phyloP scores from a whole-genome alignment of 257 asterid species.

The Penstemon eatonii region DNA sequence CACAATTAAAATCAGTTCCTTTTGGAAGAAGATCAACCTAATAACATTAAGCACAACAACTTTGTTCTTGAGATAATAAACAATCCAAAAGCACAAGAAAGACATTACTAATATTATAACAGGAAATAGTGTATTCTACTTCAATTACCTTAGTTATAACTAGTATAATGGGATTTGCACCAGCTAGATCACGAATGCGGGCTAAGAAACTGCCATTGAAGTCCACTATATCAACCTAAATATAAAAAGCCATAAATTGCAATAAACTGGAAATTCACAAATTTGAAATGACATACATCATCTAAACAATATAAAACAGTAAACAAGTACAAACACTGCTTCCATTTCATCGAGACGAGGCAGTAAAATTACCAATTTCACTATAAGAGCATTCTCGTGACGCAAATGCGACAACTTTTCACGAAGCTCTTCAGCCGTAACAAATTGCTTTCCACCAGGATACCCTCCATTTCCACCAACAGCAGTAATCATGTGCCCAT shows the following conservation, averaged over 20 bases:
- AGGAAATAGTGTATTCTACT: not conserved
- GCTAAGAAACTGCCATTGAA: constrained; percentile 92
- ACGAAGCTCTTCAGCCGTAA: constrained; percentile 95
- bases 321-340: constrained; percentile 3
- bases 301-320: constrained; percentile 1
- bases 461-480: constrained; percentile 99
- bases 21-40: constrained; percentile 98
- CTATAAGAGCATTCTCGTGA: constrained; percentile 73
- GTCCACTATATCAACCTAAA: constrained; percentile 95
- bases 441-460: constrained; percentile 93
- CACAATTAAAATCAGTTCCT: constrained; percentile 91
- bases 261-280: constrained; percentile 10
- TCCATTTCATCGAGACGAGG: constrained; percentile 10
- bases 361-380: constrained; percentile 64
- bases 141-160: constrained; percentile 81
- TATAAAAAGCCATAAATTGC: constrained; percentile 16
- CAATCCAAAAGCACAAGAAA: constrained; percentile 1
- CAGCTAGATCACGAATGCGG: constrained; percentile 84
- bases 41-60: constrained; percentile 25
- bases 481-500: constrained; percentile 97
- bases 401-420: constrained; percentile 88
- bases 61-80: not conserved
- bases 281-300: not conserved
- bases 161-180: constrained; percentile 91
- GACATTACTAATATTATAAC: not conserved